A percentile compares a stretch with the other conserved stretches of the same genome.
These are phyloP conservation scores for Cadophora gregata DNA, from an alignment of 2,329 filamentous ascomycete genomes.

Conservation along the genomic window DNA sequence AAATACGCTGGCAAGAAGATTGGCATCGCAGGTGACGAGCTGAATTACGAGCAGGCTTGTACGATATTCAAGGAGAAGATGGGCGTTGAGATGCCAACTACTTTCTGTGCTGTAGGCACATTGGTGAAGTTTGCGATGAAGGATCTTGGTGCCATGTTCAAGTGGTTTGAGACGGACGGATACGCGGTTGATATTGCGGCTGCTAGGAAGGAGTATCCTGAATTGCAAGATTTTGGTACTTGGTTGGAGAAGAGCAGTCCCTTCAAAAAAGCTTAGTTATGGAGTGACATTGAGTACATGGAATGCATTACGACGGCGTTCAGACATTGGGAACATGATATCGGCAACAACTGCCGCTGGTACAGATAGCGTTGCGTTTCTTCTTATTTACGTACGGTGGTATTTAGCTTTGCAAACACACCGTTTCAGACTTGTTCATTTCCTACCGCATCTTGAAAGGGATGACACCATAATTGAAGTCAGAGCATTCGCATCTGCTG, in stretches of 20 bases:
- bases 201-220: slow-evolving; percentile 50
- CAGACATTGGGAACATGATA: background rate
- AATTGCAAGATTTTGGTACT: slow-evolving; percentile 51
- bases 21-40: slow-evolving; percentile 53
- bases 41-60: slow-evolving; percentile 46
- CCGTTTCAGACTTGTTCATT: background rate
- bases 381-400: background rate
- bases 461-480: background rate
- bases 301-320: slow-evolving; percentile 21
- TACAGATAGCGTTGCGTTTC: background rate
- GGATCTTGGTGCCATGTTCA: slow-evolving; percentile 43
- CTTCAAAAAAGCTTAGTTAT: slow-evolving; percentile 28
- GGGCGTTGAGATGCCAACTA: slow-evolving; percentile 42
- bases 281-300: background rate
- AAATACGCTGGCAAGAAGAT: slow-evolving; percentile 48
- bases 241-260: slow-evolving; percentile 51
- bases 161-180: slow-evolving; percentile 42
- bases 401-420: background rate
- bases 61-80: slow-evolving; percentile 43
- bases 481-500: background rate
- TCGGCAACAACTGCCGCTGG: background rate
- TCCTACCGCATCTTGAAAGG: background rate
- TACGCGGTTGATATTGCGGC: slow-evolving; percentile 46
- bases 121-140: slow-evolving; percentile 37
- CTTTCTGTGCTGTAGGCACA: slow-evolving; percentile 38